Evolutionary conservation across 345 rosid species (phyloP), one percentile per base, ranked within the genome.

Genomic region (Salix koriyanagi): DNA sequence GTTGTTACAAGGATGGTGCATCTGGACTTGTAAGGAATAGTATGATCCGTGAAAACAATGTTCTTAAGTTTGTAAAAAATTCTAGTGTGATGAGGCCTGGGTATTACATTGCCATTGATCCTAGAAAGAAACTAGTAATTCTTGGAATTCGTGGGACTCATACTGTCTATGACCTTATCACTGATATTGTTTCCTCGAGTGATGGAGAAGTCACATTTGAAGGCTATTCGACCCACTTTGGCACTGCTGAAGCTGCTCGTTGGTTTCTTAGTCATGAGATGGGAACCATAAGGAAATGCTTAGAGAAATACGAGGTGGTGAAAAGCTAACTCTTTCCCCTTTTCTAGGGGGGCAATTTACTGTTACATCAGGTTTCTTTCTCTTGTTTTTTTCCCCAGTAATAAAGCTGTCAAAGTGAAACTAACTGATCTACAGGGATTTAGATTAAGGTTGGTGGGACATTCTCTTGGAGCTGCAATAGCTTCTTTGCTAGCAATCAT

Each of bases 51-150:
- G 95, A 96, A 80, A 87, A 88, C 72, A 88, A 87, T 56, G 74
- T 93, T 81, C 81, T 90, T 77, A 91, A 93, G 80, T 92, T 88
- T 79, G 92, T 92, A 65, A 91, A 85, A 80, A 84, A 84, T 82
- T 96, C 94, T 28, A 87, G 89, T 46, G 92, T 96, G 74, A 88
- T 94, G 92, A 92, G 99, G 87, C 97, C 99, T 75, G 97, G 97
- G 32, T 96, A 96, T 77, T 92, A 89, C 75, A 79, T 93, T 74
- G 96, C 86, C 65, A 75, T 89, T 77, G 97, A 96, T 87, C 91
- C 86, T 77, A 85, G 90, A 9, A 88, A 86, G 77, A 93, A 89
- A 72, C 94, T 93, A 19, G 84, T 96, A 52, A 88, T 96, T 48
- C 79, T 96, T 65, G 95, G 87, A 64, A 96, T 93, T 71, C 94